Evolutionary conservation across 192 early-diverging fungal genomes (phyloP), one percentile per base, ranked within the genome.

Genomic region (Rhizophagus sp.): DNA sequence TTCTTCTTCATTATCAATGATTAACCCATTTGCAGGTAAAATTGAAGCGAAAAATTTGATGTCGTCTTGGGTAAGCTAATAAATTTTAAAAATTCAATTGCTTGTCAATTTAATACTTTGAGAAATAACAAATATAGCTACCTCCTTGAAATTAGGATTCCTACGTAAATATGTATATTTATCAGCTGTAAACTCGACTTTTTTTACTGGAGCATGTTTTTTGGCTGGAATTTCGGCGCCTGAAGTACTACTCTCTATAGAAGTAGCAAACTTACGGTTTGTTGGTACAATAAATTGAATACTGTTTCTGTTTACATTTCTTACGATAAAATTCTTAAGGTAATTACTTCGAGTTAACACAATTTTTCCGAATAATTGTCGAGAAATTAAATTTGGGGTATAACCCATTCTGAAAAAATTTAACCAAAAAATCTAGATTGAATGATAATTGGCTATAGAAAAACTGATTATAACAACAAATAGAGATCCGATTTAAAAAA

Each of bases 11-110:
- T 85, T 84, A 33, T 85, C 85, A 47, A 88, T 82, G 17, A 88
- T 81, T 41, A 91, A 66, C 11, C 83, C 81, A 15, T 75, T 83
- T 8, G 84, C 80, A 19, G 82, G 74, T 22, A 91, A 79, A 69
- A 92, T 81, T 3, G 85, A 86, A 62, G 88, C 85, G 78, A 95
- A 94, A 80, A 86, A 85, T 3, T 78, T 80, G 7, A 95, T 76
- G 65, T 95, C 92, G 12, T 86, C 82, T 36, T 88, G 80, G 17
- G 88, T 81, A 61, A 95, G 82, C 86, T 88, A 52, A 50, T 25
- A 12, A 30, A 41, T 71, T 74, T 15, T 50, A 47, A 66, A 49
- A 19, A 57, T 47, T 76, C 17, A 62, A 78, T 11, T 15, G 1
- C 27, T 17, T 8, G 27, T 66, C 27, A 25, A 79, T 34, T 49